Base-by-base conservation (phyloP, 257 asterid species). In the Fraxinus excelsior region DNA sequence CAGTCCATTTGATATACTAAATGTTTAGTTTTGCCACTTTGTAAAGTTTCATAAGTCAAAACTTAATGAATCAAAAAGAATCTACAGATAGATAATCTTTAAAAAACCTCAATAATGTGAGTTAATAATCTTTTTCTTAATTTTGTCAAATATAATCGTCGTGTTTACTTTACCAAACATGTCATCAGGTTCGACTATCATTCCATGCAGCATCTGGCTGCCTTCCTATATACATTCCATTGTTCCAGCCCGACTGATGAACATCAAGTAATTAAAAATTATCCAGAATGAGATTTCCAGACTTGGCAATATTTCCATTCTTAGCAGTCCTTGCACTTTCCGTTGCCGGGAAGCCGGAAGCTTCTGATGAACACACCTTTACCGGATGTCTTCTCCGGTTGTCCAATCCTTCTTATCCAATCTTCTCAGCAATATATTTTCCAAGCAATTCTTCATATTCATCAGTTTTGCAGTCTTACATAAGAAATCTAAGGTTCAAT, bases 401-500 rank as follows among this genome's bases (percentile, higher is more conserved):
- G 29, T 75, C 91, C 12, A 13, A 46, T 23, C 84, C 85, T 67
- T 74, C 85, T 49, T 37, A 34, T 40, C 87, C 94, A 51, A 86
- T 90, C 75, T 87, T 92, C 28, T 72, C 87, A 21, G 76, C 74
- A 25, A 75, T 88, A 44, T 88, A 85, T 86, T 79, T 77, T 14
- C 87, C 29, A 8, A 44, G 53, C 80, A 88, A 90, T 44, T 72
- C 92, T 23, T 87, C 94, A 7, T 90, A 80, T 31, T 76, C 91
- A 9, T 71, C 85, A 5, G 90, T 88, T 10, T 78, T 88, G 19
- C 84, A 88, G 56, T 53, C 29, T 21, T 90, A 87, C 85, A 83
- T 90, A 8, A 71, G 92, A 79, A 90, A 90, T 72, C 81, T 87
- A 2, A 68, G 96, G 38, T 90, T 88, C 68, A 90, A 90, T 25